Evolutionary conservation across 2,329 filamentous ascomycete species (phyloP).

Genomic region (Helicocarpus griseus): DNA sequence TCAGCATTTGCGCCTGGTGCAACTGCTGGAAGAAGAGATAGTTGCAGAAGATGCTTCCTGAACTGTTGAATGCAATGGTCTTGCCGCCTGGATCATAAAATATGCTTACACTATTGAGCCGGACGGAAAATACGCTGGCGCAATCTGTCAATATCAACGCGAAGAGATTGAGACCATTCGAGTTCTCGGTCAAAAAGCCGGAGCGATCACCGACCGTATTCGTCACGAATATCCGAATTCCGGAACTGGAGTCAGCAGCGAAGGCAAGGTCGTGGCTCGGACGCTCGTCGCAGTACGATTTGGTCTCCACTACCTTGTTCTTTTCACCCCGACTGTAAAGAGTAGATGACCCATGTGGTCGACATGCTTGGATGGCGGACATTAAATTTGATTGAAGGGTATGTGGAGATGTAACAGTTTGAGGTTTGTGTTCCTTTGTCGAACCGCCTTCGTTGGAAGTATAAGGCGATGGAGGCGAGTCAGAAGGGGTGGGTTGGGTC

Average conservation of each 20-base stretch:
- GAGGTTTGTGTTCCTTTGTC: slow-evolving; percentile 20
- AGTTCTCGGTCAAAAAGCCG: slow-evolving; percentile 53
- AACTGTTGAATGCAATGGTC: slow-evolving; percentile 87
- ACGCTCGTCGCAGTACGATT: slow-evolving; percentile 74
- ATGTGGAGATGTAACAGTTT: slow-evolving; percentile 28
- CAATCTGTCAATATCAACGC: slow-evolving; percentile 59
- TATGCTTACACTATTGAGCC: slow-evolving; percentile 63
- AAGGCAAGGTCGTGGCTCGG: slow-evolving; percentile 64
- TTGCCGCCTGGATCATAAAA: slow-evolving; percentile 72
- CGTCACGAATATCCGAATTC: slow-evolving; percentile 64
- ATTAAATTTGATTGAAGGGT: slow-evolving; percentile 46
- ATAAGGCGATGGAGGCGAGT: slow-evolving; percentile 32
- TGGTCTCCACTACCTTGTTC: slow-evolving; percentile 67
- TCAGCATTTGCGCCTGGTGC: slow-evolving; percentile 48
- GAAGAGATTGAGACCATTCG: slow-evolving; percentile 58
- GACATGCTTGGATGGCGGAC: slow-evolving; percentile 68
- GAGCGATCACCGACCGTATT: slow-evolving; percentile 43
- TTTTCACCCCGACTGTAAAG: slow-evolving; percentile 66
- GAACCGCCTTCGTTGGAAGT: slow-evolving; percentile 22
- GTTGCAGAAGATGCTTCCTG: slow-evolving; percentile 88
- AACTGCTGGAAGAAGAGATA: slow-evolving; percentile 75
- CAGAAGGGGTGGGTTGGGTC: slow-evolving; percentile 7
- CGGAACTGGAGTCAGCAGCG: slow-evolving; percentile 58
- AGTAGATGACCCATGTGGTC: slow-evolving; percentile 61
- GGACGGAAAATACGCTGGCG: slow-evolving; percentile 62